Evolutionary conservation across 257 asterid species (phyloP), one percentile per base, ranked within the genome.

Genomic region (Sherardia arvensis): DNA sequence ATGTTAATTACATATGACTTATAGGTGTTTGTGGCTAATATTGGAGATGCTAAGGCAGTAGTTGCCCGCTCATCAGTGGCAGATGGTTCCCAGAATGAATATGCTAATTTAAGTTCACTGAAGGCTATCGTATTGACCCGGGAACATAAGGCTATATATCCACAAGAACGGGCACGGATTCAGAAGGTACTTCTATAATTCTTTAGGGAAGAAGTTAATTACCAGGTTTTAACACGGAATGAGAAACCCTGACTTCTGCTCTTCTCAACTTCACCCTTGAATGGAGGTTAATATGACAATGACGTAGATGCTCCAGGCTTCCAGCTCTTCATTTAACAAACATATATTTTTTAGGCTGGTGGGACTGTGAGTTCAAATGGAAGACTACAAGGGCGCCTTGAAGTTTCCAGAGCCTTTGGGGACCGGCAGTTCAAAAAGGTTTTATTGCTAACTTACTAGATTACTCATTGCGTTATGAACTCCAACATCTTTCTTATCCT

Each of bases 391-490:
- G 97, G 91, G 34, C 88, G 95, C 36, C 97, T 91, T 77, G 91
- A 87, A 83, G 97, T 91, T 71, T 91, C 97, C 67, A 82, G 97
- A 80, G 97, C 97, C 55, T 88, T 91, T 47, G 96, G 97, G 49
- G 97, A 91, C 77, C 69, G 95, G 66, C 93, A 85, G 45, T 91
- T 91, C 83, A 91, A 91, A 82, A 91, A 91, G 97, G 97, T 87
- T 47, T 22, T 59, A 18, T 62, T 60, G 27, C 66, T 64, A 32
- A 59, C 54, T 14, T 47, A 17, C 10, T 54, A 25, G 29, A 20
- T 32, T 9, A 38, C 28, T 53, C 57, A 26, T 27, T 54, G 32
- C 56, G 2, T 3, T 53, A 59, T 33, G 7, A 23, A 60, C 22
- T 30, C 18, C 34, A 25, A 23, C 5, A 9, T 61, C 66, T 63